phyloP scores from a whole-genome alignment of 2,329 filamentous ascomycete genomes.

The Sporothrix schenckii region DNA sequence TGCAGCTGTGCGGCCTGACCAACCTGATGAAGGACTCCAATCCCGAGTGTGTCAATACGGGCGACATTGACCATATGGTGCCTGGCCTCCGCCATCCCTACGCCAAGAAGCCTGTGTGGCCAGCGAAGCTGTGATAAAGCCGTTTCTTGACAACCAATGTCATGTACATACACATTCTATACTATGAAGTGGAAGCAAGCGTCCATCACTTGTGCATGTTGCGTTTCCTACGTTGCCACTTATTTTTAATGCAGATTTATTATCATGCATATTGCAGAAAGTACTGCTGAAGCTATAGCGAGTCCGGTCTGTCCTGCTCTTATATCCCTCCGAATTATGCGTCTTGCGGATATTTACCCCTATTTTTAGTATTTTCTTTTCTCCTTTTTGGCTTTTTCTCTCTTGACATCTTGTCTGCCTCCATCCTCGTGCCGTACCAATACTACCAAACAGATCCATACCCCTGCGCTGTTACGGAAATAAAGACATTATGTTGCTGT shows the following conservation, averaged over 20 bases:
- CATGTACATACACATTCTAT: background rate
- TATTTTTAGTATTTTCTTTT: background rate
- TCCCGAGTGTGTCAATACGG: constrained; percentile 38
- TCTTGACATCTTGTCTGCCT: background rate
- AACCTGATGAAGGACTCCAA: constrained; percentile 37
- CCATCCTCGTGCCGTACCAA: background rate
- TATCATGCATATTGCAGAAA: background rate
- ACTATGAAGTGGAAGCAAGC: background rate
- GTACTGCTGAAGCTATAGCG: background rate
- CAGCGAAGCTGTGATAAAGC: constrained; percentile 26
- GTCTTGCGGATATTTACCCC: background rate
- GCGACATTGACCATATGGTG: constrained; percentile 37
- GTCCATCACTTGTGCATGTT: background rate
- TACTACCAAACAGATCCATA: background rate
- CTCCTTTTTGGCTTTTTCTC: background rate
- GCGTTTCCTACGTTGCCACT: background rate
- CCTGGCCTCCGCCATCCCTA: constrained; percentile 31
- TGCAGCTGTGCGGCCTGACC: constrained; percentile 42
- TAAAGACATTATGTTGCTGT: background rate
- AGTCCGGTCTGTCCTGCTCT: background rate
- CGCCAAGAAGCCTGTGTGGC: constrained; percentile 31
- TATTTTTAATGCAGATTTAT: background rate
- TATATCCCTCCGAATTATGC: background rate
- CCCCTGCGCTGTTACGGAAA: background rate
- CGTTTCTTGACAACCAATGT: background rate